These are phyloP conservation scores for Cladorrhinum sp. DNA, from an alignment of 2,329 filamentous ascomycete genomes.

Conservation along the genomic window DNA sequence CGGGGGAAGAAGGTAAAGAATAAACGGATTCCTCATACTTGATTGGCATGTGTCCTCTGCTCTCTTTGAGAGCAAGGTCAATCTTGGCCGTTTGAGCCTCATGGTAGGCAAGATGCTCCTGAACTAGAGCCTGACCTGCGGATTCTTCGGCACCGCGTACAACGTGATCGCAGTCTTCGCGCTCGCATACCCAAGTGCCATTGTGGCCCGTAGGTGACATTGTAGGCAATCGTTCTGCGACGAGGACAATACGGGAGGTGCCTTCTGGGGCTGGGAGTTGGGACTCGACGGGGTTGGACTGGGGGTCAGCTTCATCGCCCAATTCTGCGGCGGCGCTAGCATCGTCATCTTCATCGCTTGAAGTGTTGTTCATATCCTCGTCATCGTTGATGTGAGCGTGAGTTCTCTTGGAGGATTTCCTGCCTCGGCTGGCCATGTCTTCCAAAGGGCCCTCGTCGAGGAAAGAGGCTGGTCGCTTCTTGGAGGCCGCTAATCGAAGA, in stretches of 20 bases:
- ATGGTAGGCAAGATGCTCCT: slow-evolving; percentile 60
- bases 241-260: slow-evolving; percentile 44
- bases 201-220: slow-evolving; percentile 52
- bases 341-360: slow-evolving; percentile 24
- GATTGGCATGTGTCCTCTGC: slow-evolving; percentile 53
- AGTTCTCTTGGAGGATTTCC: slow-evolving; percentile 33
- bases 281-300: neutral
- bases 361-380: slow-evolving; percentile 14
- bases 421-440: slow-evolving; percentile 25
- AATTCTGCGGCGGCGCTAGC: slow-evolving; percentile 17
- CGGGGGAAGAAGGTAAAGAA: slow-evolving; percentile 20
- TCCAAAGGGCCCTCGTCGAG: slow-evolving; percentile 37
- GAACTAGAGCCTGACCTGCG: slow-evolving; percentile 54
- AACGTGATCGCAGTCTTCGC: slow-evolving; percentile 61
- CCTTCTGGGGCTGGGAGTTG: slow-evolving; percentile 23
- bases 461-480: slow-evolving; percentile 43
- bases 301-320: slow-evolving; percentile 5
- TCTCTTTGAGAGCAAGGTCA: slow-evolving; percentile 55
- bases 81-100: slow-evolving; percentile 51
- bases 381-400: slow-evolving; percentile 36
- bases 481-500: slow-evolving; percentile 41
- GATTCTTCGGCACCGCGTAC: slow-evolving; percentile 60
- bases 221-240: slow-evolving; percentile 49
- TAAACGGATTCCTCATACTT: slow-evolving; percentile 45
- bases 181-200: slow-evolving; percentile 64